phyloP scores from a whole-genome alignment of 108 stramenopile genomes.

The Cyclotella kingstonii region DNA sequence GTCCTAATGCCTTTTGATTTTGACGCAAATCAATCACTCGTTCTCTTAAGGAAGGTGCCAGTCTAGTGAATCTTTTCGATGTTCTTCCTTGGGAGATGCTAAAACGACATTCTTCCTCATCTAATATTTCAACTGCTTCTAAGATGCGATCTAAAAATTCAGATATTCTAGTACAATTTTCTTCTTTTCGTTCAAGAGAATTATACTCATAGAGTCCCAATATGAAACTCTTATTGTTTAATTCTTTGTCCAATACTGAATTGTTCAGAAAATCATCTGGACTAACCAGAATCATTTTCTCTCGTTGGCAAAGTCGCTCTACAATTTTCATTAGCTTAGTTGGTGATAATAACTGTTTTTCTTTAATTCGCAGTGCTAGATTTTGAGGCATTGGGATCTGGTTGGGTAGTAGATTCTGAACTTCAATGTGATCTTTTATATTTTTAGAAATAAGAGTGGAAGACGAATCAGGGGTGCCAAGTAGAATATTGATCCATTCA shows the following conservation, averaged over 20 bases:
- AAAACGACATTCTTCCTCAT: no score
- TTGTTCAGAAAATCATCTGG: slow-evolving; percentile 20
- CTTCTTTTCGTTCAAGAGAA: slow-evolving; percentile 28
- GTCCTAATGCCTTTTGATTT: slow-evolving; percentile 16
- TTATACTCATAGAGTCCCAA: slow-evolving; percentile 31
- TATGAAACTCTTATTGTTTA: slow-evolving; percentile 17
- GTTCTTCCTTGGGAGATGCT: no score
- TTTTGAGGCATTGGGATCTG: slow-evolving; percentile 17
- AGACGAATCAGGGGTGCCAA: neutral
- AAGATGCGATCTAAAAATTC: slow-evolving; percentile 41
- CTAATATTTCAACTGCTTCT: slow-evolving; percentile 36
- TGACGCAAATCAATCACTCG: slow-evolving; percentile 30
- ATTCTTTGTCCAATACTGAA: neutral
- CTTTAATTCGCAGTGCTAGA: slow-evolving; percentile 41
- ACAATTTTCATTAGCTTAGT: slow-evolving; percentile 46
- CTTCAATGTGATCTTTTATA: neutral
- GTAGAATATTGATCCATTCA: slow-evolving; percentile 33
- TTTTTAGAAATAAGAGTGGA: neutral
- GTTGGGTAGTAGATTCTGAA: neutral
- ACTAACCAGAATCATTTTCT: slow-evolving; percentile 22
- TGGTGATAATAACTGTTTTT: slow-evolving; percentile 29
- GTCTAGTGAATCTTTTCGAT: neutral
- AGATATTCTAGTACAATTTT: slow-evolving; percentile 12
- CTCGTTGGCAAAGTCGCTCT: slow-evolving; percentile 55
- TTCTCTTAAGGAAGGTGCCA: slow-evolving; percentile 19